Conservation (phyloP, 371 early-diverging fungal species). For the Mortierella sp. region DNA sequence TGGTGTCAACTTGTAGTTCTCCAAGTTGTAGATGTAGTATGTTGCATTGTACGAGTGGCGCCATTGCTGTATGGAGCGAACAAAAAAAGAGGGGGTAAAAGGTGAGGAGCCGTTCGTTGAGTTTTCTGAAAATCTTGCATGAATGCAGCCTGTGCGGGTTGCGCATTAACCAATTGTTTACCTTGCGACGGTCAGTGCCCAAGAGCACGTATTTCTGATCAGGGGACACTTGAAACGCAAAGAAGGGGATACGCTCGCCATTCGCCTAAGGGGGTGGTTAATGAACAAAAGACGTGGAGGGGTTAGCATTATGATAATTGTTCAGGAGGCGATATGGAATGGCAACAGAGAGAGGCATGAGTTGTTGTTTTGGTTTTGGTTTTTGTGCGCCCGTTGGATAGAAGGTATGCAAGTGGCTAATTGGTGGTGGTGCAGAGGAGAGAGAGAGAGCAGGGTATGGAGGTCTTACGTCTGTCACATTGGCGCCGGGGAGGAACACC, state of each 20-base stretch:
- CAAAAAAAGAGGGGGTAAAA: too few species aligned
- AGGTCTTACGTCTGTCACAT: conserved; percentile 37
- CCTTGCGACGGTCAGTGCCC: conserved; percentile 73
- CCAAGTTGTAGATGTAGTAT: conserved; percentile 82
- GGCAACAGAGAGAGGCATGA: neutral
- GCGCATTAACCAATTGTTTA: conserved; percentile 28
- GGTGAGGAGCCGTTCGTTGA: neutral
- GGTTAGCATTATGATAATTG: neutral
- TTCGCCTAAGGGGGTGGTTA: conserved; percentile 25
- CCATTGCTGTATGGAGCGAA: conserved; percentile 71
- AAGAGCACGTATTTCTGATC: conserved; percentile 85
- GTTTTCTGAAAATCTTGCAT: neutral
- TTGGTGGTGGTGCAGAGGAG: neutral
- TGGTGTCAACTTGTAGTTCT: conserved; percentile 66
- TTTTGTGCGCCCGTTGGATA: neutral
- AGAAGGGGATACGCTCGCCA: conserved; percentile 51
- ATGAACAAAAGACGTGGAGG: neutral
- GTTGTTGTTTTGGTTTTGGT: neutral
- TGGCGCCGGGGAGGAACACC: conserved; percentile 42
- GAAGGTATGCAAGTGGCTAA: neutral
- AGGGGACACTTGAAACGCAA: conserved; percentile 73
- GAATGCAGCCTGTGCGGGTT: neutral
- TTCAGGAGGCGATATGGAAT: neutral
- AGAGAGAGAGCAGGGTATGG: neutral
- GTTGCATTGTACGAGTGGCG: conserved; percentile 86